Evolutionary conservation across 1,284 basidiomycete genomes (phyloP).

Genomic region (Fomitopsis pinicola): DNA sequence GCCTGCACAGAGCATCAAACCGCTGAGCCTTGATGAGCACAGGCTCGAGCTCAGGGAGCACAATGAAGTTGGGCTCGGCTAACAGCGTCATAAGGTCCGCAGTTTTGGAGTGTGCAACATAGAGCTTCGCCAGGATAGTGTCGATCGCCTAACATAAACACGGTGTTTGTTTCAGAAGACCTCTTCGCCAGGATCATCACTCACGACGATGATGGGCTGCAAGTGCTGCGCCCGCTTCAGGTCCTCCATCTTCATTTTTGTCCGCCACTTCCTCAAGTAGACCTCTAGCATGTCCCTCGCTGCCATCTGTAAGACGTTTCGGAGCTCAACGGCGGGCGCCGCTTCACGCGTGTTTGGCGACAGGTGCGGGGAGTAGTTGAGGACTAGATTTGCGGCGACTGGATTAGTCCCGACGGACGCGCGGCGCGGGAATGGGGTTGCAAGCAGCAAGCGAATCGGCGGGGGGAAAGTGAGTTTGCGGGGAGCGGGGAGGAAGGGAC

Average conservation of each 20-base stretch:
- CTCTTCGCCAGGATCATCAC: conserved; percentile 6
- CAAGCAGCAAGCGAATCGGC: not conserved
- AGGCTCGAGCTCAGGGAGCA: conserved; percentile 62
- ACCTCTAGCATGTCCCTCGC: conserved; percentile 66
- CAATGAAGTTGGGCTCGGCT: conserved; percentile 52
- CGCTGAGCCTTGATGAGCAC: conserved; percentile 49
- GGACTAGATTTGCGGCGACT: conserved; percentile 86
- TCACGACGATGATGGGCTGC: conserved; percentile 17
- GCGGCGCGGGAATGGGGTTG: conserved; percentile 12
- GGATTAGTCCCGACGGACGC: conserved; percentile 53
- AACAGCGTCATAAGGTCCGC: conserved; percentile 63
- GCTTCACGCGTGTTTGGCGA: conserved; percentile 66
- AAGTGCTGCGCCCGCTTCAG: conserved; percentile 6
- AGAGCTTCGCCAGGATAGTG: conserved; percentile 75
- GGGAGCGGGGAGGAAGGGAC: conserved; percentile 19
- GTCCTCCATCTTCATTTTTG: conserved; percentile 20
- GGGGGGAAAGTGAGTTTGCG: conserved; percentile 19
- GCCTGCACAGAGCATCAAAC: conserved; percentile 60
- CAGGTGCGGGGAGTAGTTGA: conserved; percentile 84
- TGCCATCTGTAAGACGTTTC: conserved; percentile 50
- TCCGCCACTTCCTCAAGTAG: conserved; percentile 53
- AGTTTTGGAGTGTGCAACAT: conserved; percentile 54
- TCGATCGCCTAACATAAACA: conserved; percentile 64
- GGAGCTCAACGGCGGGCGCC: conserved; percentile 63
- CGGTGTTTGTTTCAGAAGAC: conserved; percentile 8